Evolutionary conservation across 768 basidiomycete species (phyloP).

Genomic region (Leucosporidium creatinivorum): DNA sequence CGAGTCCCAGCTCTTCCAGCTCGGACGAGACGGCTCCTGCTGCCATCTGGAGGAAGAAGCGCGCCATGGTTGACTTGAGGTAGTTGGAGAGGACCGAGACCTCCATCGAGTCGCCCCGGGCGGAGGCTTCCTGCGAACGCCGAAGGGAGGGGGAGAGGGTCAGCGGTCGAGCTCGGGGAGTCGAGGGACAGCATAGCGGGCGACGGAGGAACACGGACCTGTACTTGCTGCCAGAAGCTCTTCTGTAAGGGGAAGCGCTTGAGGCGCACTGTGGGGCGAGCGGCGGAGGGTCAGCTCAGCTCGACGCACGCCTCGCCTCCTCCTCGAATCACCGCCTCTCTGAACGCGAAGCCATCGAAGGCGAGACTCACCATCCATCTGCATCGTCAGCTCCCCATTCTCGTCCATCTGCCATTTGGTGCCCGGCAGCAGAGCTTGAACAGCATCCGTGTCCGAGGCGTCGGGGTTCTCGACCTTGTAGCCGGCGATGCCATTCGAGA

Average conservation of each 20-base stretch:
- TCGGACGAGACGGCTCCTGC: neutral
- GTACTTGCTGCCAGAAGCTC: slow-evolving; percentile 30
- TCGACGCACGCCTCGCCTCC: no score
- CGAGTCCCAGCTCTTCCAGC: neutral
- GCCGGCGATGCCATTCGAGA: slow-evolving; percentile 27
- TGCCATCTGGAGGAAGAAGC: neutral
- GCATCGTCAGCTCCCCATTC: slow-evolving; percentile 27
- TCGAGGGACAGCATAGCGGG: no score
- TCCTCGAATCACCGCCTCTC: no score
- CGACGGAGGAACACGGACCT: neutral
- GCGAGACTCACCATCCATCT: slow-evolving; percentile 27
- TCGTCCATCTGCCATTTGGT: slow-evolving; percentile 19
- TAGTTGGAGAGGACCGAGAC: neutral
- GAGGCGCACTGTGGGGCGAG: slow-evolving; percentile 20
- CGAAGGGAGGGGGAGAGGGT: no score
- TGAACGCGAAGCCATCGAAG: neutral
- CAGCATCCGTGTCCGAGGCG: slow-evolving; percentile 24
- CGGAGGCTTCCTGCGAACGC: slow-evolving; percentile 19
- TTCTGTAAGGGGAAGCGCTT: slow-evolving; percentile 35
- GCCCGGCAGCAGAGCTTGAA: slow-evolving; percentile 29
- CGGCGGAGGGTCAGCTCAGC: neutral
- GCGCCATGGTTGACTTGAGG: neutral
- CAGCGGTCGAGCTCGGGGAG: neutral
- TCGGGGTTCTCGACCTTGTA: slow-evolving; percentile 33
- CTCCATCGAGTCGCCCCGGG: slow-evolving; percentile 34